Conservation (phyloP, 2,329 filamentous ascomycete genomes). For the Neonectria coccinea region DNA sequence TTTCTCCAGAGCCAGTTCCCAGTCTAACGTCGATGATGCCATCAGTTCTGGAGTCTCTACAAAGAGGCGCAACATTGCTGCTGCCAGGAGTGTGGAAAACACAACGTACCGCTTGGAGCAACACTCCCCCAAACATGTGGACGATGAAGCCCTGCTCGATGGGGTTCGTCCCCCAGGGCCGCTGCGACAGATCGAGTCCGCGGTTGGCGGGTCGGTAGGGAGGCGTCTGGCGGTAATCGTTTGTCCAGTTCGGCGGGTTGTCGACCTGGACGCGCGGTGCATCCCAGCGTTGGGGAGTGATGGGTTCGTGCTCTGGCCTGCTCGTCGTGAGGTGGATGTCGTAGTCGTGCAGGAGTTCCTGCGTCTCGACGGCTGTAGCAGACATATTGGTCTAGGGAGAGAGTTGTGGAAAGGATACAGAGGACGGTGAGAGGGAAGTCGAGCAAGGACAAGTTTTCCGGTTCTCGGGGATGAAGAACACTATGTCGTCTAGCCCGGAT, state of each 20-base stretch:
- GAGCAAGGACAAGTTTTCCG: neutral
- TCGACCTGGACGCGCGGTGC: conserved; percentile 12
- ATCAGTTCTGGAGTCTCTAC: too few species aligned
- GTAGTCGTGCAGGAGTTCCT: conserved; percentile 24
- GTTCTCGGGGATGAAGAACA: neutral
- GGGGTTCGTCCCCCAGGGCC: conserved; percentile 4
- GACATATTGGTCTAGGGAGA: conserved; percentile 14
- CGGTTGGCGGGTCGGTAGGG: conserved; percentile 21
- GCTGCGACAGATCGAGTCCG: conserved; percentile 9
- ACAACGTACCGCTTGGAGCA: too few species aligned
- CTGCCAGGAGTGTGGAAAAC: too few species aligned
- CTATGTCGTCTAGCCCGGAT: conserved; percentile 5
- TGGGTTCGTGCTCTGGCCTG: neutral
- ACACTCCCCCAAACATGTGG: too few species aligned
- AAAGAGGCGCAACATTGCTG: too few species aligned
- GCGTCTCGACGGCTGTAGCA: conserved; percentile 16
- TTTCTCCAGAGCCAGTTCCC: too few species aligned
- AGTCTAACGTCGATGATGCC: too few species aligned
- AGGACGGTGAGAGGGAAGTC: neutral
- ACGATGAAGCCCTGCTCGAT: too few species aligned
- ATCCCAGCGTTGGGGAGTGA: neutral
- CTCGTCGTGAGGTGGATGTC: conserved; percentile 22
- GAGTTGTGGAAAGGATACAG: neutral
- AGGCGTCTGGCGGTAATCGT: conserved; percentile 25
- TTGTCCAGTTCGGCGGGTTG: conserved; percentile 21